Evolutionary conservation across 2,329 filamentous ascomycete species (phyloP).

Genomic region (Verticillium isaacii): DNA sequence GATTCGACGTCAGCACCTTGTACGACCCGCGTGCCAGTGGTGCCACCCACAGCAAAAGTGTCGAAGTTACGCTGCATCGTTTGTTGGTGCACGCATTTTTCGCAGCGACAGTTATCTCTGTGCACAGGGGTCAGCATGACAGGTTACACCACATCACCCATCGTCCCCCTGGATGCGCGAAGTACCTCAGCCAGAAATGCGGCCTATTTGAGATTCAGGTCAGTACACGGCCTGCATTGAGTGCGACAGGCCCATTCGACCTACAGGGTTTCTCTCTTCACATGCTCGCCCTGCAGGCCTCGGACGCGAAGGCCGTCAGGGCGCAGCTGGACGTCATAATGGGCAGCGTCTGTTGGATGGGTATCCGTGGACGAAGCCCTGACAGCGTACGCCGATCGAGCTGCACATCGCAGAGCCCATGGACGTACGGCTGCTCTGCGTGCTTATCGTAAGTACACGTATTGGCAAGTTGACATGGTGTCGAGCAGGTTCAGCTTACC

Average conservation of each 20-base stretch:
- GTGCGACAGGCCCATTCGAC: conserved; percentile 1
- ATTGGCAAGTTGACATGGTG: neutral
- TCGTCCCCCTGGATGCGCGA: neutral
- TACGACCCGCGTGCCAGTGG: neutral
- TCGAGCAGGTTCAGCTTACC: neutral
- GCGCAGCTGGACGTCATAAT: neutral
- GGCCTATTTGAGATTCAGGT: conserved; percentile 5
- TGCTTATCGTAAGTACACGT: neutral
- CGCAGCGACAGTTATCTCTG: conserved; percentile 40
- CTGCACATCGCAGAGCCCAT: neutral
- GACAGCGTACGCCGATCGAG: neutral
- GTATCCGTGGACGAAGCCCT: neutral
- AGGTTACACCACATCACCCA: neutral
- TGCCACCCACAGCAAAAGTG: conserved; percentile 28
- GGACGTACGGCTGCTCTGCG: neutral
- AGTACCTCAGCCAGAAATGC: conserved; percentile 15
- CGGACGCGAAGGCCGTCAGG: conserved; percentile 7
- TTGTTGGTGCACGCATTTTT: conserved; percentile 33
- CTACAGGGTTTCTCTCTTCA: conserved; percentile 11
- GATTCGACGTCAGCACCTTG: neutral
- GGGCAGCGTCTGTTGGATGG: neutral
- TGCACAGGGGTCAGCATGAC: neutral
- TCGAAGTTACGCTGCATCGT: conserved; percentile 37
- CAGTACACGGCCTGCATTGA: neutral
- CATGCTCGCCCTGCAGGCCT: neutral